Base-by-base conservation (phyloP, 805 yeast genomes). In the Schizosaccharomyces lindneri region DNA sequence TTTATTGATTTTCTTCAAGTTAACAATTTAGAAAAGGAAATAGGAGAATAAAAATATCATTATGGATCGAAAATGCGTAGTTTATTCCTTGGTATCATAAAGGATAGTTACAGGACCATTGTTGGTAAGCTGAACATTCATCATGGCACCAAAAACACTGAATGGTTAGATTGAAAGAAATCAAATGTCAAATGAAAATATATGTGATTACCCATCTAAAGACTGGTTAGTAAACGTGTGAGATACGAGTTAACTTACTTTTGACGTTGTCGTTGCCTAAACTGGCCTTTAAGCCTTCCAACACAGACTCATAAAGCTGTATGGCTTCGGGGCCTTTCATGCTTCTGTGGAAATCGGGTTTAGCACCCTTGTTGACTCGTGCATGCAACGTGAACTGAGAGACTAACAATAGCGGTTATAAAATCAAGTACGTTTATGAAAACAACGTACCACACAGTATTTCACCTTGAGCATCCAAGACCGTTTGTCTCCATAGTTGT, bases 111-210 rank as follows among this genome's bases (percentile, higher is more conserved):
- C 87, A 0, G 97, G 97, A 0, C 97, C 97, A 67, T 90, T 97
- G 68, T 93, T 93, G 15, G 83, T 81, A 64, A 90, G 71, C 0
- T 78, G 78, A 17, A 94, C 96, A 65, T 87, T 95, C 98, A 93
- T 93, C 95, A 90, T 86, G 11, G 90, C 97, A 0, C 97, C 98
- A 70, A 93, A 93, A 62, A 80, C 75, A 2, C 98, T 98, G 67
- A 24, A 19, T 13, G 36, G 57, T 51, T 51, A 46, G 27, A 15
- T 46, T 19, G 65, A 83, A 2, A 13, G 41, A 36, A 13, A 9
- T 13, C 9, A 36, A 36, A 36, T 36, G 15, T 9, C 9, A 36
- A 13, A 13, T 36, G 41, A 36, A 36, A 36, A 36, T 13, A 1
- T 3, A 15, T 24, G n/a, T 57, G 6, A 39, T 29, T 41, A 57